Evolutionary conservation across 768 basidiomycete genomes (phyloP).

Genomic region (Suillus paluster): DNA sequence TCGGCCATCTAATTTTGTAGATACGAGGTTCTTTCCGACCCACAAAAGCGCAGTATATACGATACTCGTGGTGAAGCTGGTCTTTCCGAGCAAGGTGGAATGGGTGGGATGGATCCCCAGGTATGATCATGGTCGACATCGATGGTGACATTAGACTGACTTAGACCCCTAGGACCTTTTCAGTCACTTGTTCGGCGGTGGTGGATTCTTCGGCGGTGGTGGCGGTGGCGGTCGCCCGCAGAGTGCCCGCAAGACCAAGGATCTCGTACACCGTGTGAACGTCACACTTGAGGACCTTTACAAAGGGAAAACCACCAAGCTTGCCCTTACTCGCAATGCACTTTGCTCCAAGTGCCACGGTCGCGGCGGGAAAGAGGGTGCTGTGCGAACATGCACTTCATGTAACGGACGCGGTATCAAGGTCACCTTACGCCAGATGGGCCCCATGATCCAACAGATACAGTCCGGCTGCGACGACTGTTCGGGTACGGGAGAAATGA

Average conservation of each 20-base stretch:
- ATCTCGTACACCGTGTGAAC: slow-evolving; percentile 95
- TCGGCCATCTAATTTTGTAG: slow-evolving; percentile 42
- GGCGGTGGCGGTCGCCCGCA: slow-evolving; percentile 61
- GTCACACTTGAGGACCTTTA: slow-evolving; percentile 98
- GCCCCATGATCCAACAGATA: slow-evolving; percentile 99
- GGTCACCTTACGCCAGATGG: slow-evolving; percentile 93
- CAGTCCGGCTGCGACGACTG: slow-evolving; percentile 96
- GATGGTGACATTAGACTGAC: neutral
- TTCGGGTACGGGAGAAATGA: slow-evolving; percentile 91
- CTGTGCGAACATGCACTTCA: slow-evolving; percentile 74
- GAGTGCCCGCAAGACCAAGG: slow-evolving; percentile 93
- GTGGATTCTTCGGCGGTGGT: slow-evolving; percentile 64
- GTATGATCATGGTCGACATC: slow-evolving; percentile 42
- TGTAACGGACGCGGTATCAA: slow-evolving; percentile 93
- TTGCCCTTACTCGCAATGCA: slow-evolving; percentile 93
- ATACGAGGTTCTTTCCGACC: slow-evolving; percentile 92
- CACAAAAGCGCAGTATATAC: slow-evolving; percentile 80
- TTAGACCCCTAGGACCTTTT: slow-evolving; percentile 77
- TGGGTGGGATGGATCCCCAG: slow-evolving; percentile 97
- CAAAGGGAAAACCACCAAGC: slow-evolving; percentile 98
- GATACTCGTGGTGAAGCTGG: slow-evolving; percentile 95
- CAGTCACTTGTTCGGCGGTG: slow-evolving; percentile 93
- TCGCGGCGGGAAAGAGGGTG: slow-evolving; percentile 97
- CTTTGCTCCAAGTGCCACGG: slow-evolving; percentile 95
- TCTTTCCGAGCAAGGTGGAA: slow-evolving; percentile 81